phyloP scores from a whole-genome alignment of 2,329 filamentous ascomycete genomes.

The Nemania serpens region DNA sequence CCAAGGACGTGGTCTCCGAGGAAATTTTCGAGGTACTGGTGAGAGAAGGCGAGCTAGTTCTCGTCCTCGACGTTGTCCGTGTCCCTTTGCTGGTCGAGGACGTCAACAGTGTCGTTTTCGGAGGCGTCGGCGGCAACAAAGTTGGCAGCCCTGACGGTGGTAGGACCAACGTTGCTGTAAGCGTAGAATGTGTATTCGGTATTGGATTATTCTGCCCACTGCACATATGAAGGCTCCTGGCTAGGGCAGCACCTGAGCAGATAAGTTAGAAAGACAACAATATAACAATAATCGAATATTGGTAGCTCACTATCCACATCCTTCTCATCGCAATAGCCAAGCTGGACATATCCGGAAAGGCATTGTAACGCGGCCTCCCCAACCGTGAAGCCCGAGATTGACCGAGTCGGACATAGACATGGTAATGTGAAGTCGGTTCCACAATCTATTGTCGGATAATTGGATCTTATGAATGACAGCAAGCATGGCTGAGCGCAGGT shows the following conservation, averaged over 20 bases:
- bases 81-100: constrained; percentile 9
- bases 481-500: constrained; percentile 55
- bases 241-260: constrained; percentile 25
- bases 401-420: constrained; percentile 67
- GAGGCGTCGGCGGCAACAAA: constrained; percentile 28
- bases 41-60: constrained; percentile 6
- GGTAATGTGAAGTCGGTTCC: constrained; percentile 56
- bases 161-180: constrained; percentile 61
- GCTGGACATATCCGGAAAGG: constrained; percentile 57
- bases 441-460: constrained; percentile 59
- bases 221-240: constrained; percentile 63
- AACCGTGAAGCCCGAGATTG: constrained; percentile 66
- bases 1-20: constrained; percentile 3
- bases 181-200: constrained; percentile 60
- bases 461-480: constrained; percentile 62
- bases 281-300: not conserved
- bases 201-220: constrained; percentile 53
- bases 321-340: constrained; percentile 56
- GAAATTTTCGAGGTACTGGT: constrained; percentile 11
- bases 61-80: constrained; percentile 21
- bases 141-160: constrained; percentile 29
- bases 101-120: constrained; percentile 8
- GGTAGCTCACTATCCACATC: constrained; percentile 46
- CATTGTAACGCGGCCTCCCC: constrained; percentile 75
- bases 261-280: constrained; percentile 31